Conservation (phyloP, 805 yeast genomes). For the Cyberlindnera japonica region DNA sequence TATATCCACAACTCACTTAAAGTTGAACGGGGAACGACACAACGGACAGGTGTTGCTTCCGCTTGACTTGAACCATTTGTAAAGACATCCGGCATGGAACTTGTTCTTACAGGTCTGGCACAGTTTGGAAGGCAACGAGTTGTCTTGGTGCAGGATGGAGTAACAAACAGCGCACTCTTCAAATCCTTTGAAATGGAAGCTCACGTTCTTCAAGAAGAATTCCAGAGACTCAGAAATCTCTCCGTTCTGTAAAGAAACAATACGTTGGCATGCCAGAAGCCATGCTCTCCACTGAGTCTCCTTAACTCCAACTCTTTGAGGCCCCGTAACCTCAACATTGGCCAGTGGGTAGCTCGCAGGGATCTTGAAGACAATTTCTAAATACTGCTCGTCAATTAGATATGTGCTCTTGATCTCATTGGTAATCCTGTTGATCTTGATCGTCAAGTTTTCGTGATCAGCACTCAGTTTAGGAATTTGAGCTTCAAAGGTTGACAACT, state of each 20-base stretch:
- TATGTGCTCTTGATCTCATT: slow-evolving; percentile 72
- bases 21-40: slow-evolving; percentile 69
- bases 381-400: slow-evolving; percentile 79
- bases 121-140: slow-evolving; percentile 81
- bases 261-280: slow-evolving; percentile 86
- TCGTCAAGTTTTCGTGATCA: slow-evolving; percentile 41
- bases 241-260: slow-evolving; percentile 71
- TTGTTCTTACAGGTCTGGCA: slow-evolving; percentile 91
- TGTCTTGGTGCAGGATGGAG: slow-evolving; percentile 80
- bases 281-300: slow-evolving; percentile 94
- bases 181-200: slow-evolving; percentile 84
- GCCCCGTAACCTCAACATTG: slow-evolving; percentile 71
- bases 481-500: slow-evolving; percentile 47
- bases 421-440: slow-evolving; percentile 56
- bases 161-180: slow-evolving; percentile 98
- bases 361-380: slow-evolving; percentile 72
- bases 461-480: slow-evolving; percentile 34
- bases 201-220: slow-evolving; percentile 56
- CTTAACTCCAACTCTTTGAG: slow-evolving; percentile 78
- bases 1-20: slow-evolving; percentile 24
- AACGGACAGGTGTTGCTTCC: slow-evolving; percentile 92
- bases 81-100: slow-evolving; percentile 93
- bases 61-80: slow-evolving; percentile 96
- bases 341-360: slow-evolving; percentile 79
- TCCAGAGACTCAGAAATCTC: slow-evolving; percentile 45